phyloP scores from a whole-genome alignment of 2,329 filamentous ascomycete genomes.

The Basipetospora sp. region DNA sequence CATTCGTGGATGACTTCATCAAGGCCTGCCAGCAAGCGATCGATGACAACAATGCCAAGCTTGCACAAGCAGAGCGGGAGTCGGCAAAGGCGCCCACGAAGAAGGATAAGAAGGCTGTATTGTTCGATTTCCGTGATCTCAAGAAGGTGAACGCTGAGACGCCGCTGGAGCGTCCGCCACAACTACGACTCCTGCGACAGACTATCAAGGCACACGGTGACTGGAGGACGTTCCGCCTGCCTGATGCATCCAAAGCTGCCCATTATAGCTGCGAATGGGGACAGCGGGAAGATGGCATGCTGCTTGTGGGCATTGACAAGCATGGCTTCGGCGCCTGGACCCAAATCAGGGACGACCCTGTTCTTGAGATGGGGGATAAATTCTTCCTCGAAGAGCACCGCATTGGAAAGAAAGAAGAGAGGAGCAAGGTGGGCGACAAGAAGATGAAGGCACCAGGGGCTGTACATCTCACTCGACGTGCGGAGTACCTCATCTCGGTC shows the following conservation, averaged over 20 bases:
- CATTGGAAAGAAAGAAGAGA: slow-evolving; percentile 94
- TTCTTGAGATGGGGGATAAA: slow-evolving; percentile 75
- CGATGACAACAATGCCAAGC: slow-evolving; percentile 52
- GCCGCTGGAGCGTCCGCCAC: slow-evolving; percentile 75
- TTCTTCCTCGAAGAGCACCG: slow-evolving; percentile 94
- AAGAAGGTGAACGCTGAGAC: slow-evolving; percentile 95
- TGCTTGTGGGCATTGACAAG: slow-evolving; percentile 79
- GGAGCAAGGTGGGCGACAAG: slow-evolving; percentile 62
- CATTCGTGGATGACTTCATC: slow-evolving; percentile 63
- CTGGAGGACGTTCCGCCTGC: slow-evolving; percentile 66
- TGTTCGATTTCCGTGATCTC: slow-evolving; percentile 86
- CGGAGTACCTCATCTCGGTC: slow-evolving; percentile 91
- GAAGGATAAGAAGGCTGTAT: slow-evolving; percentile 91
- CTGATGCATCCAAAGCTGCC: slow-evolving; percentile 81
- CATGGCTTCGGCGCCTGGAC: slow-evolving; percentile 95
- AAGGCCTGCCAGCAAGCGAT: slow-evolving; percentile 41
- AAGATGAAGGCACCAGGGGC: slow-evolving; percentile 88
- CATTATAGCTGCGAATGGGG: slow-evolving; percentile 89
- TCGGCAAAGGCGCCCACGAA: slow-evolving; percentile 74
- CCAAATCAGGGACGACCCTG: slow-evolving; percentile 79
- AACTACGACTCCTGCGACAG: slow-evolving; percentile 71
- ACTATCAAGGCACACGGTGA: slow-evolving; percentile 54
- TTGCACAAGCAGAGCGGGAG: slow-evolving; percentile 70
- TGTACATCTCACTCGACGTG: slow-evolving; percentile 85
- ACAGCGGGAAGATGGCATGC: slow-evolving; percentile 88